Percentiles rank a stretch among this genome's conserved stretches.
phyloP scores from a whole-genome alignment of 2,329 filamentous ascomycete species.

The Fusarium sp. region DNA sequence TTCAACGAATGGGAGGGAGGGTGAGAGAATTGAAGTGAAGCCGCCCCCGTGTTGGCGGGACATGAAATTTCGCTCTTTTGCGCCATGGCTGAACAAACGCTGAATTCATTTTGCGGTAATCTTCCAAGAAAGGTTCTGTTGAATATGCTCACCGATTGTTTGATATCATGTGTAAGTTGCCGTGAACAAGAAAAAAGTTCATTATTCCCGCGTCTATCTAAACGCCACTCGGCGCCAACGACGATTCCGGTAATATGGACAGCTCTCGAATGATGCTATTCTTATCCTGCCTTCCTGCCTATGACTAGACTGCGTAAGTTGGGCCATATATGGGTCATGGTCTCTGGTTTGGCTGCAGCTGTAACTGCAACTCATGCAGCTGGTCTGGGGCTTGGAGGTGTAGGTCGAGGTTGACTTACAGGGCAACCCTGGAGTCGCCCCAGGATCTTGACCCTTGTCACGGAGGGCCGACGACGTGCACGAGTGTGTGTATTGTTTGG shows the following conservation, averaged over 20 bases:
- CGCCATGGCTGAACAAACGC: constrained; percentile 15
- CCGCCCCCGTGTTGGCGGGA: constrained; percentile 11
- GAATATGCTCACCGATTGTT: constrained; percentile 1
- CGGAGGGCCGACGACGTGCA: constrained; percentile 26
- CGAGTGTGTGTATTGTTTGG: constrained; percentile 6
- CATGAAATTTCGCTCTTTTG: constrained; percentile 23
- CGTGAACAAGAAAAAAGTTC: background rate
- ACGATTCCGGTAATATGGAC: constrained; percentile 3
- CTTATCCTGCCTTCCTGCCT: constrained; percentile 21
- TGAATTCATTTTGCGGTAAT: background rate
- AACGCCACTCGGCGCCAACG: constrained; percentile 32
- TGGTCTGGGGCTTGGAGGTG: constrained; percentile 35
- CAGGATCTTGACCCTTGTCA: constrained; percentile 28
- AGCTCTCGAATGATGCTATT: constrained; percentile 37
- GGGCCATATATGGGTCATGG: constrained; percentile 16
- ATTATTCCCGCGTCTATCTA: constrained; percentile 36
- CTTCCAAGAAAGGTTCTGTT: background rate
- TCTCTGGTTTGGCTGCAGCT: constrained; percentile 24
- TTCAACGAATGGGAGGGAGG: constrained; percentile 41
- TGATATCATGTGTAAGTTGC: constrained; percentile 3
- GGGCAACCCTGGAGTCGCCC: constrained; percentile 25
- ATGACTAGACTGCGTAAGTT: background rate
- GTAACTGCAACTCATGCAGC: constrained; percentile 37
- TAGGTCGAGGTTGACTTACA: constrained; percentile 3
- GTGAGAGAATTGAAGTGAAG: background rate